A percentile compares a stretch with the other conserved stretches of the same genome.
Evolutionary conservation across 2,329 filamentous ascomycete species (phyloP).

Genomic region (Verticillium longisporum): DNA sequence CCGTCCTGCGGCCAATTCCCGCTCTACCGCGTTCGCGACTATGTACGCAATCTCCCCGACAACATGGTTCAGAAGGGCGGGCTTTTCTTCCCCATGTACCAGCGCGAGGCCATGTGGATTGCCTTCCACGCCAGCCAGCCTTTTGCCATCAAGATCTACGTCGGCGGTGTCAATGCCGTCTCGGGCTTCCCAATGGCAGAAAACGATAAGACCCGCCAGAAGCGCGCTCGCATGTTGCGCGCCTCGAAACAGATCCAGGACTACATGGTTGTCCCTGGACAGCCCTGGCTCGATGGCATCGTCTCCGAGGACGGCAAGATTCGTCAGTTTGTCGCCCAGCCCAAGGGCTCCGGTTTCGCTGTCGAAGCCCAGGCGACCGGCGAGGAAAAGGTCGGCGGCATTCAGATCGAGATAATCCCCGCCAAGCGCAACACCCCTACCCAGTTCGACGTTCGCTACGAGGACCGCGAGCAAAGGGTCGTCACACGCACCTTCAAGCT

Average conservation of each 20-base stretch:
- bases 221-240: constrained; percentile 6
- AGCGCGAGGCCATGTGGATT: constrained; percentile 34
- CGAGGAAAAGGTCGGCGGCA: constrained; percentile 27
- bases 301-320: constrained; percentile 26
- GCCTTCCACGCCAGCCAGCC: constrained; percentile 15
- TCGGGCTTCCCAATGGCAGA: constrained; percentile 23
- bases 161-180: constrained; percentile 31
- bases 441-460: constrained; percentile 9
- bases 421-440: constrained; percentile 6
- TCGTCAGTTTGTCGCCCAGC: constrained; percentile 41
- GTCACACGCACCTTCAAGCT: constrained; percentile 9
- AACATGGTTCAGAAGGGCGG: constrained; percentile 31
- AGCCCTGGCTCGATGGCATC: constrained; percentile 34
- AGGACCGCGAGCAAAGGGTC: constrained; percentile 4
- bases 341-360: constrained; percentile 30
- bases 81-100: constrained; percentile 38
- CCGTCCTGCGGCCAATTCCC: constrained; percentile 29
- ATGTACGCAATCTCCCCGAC: constrained; percentile 21
- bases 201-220: constrained; percentile 11
- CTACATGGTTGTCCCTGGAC: constrained; percentile 25
- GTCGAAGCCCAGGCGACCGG: constrained; percentile 39
- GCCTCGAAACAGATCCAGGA: constrained; percentile 15
- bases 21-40: constrained; percentile 26
- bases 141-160: constrained; percentile 32
- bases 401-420: constrained; percentile 34